phyloP scores from a whole-genome alignment of 441 rosid species.

The Mallotus repandus region DNA sequence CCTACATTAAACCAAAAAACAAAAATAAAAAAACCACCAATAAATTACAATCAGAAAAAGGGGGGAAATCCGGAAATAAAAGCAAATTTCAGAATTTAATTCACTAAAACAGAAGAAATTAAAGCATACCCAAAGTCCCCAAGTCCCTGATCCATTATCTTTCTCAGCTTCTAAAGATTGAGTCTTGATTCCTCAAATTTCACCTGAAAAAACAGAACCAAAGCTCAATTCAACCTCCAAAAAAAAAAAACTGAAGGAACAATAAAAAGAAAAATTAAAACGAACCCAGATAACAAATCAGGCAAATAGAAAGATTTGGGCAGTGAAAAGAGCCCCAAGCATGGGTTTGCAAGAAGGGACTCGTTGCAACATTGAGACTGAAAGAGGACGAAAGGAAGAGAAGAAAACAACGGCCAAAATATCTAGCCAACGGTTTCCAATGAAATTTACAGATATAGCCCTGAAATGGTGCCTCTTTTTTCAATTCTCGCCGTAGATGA shows the following conservation, averaged over 20 bases:
- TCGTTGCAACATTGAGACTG: not conserved
- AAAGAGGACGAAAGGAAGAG: not conserved
- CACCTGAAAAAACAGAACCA: conserved; percentile 16
- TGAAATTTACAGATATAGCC: not conserved
- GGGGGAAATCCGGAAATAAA: too few species aligned
- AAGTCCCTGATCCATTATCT: conserved; percentile 23
- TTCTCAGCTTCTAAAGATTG: conserved; percentile 11
- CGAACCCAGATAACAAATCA: not conserved
- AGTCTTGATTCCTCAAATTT: conserved; percentile 12
- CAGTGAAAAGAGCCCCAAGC: not conserved
- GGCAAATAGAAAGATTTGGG: not conserved
- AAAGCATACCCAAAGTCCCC: conserved; percentile 39
- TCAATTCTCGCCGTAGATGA: not conserved
- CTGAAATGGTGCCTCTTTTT: not conserved
- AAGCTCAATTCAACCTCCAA: not conserved
- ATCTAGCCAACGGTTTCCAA: too few species aligned
- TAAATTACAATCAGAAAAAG: not conserved
- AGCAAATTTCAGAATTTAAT: too few species aligned
- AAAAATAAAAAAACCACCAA: conserved; percentile 10
- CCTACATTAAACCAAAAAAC: conserved; percentile 29
- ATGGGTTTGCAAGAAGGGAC: not conserved
- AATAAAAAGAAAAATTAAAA: not conserved
- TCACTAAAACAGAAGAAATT: too few species aligned
- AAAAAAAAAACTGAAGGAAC: too few species aligned
- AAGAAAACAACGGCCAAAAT: not conserved